These are phyloP conservation scores for Wolfiporia cocos DNA, from an alignment of 1,284 basidiomycete genomes.

Conservation along the genomic window DNA sequence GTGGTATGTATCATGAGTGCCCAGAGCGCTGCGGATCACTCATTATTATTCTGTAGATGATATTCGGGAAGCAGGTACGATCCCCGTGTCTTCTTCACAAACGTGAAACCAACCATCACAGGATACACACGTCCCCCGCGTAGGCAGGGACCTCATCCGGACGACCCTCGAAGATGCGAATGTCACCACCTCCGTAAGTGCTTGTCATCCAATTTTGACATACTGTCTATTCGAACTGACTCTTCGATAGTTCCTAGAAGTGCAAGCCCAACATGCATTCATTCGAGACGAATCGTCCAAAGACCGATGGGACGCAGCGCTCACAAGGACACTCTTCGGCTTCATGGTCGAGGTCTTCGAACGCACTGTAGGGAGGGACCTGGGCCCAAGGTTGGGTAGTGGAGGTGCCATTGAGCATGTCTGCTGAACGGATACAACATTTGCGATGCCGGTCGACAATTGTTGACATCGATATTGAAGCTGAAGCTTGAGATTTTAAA, in stretches of 20 bases:
- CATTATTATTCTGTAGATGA: too few species aligned
- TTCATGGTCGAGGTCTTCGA: constrained; percentile 95
- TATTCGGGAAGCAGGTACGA: constrained; percentile 85
- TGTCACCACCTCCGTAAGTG: constrained; percentile 59
- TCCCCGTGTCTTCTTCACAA: not conserved
- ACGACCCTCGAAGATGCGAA: constrained; percentile 75
- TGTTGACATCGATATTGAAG: too few species aligned
- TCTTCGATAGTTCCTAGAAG: constrained; percentile 70
- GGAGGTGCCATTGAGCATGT: constrained; percentile 63
- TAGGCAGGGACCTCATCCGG: constrained; percentile 79
- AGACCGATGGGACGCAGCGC: constrained; percentile 89
- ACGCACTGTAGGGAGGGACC: constrained; percentile 75
- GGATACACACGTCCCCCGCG: constrained; percentile 87
- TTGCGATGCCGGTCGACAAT: too few species aligned
- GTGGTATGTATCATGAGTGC: constrained; percentile 52
- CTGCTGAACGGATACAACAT: too few species aligned
- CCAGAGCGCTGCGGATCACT: too few species aligned
- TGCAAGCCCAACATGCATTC: constrained; percentile 93
- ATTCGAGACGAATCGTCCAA: constrained; percentile 88
- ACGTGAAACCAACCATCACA: constrained; percentile 17
- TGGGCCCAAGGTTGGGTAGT: constrained; percentile 56
- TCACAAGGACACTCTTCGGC: constrained; percentile 74
- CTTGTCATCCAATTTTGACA: not conserved
- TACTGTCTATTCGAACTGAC: not conserved
- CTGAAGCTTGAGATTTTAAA: too few species aligned